These are phyloP conservation scores for Neonectria coccinea DNA, from an alignment of 2,329 filamentous ascomycete genomes.

Conservation along the genomic window DNA sequence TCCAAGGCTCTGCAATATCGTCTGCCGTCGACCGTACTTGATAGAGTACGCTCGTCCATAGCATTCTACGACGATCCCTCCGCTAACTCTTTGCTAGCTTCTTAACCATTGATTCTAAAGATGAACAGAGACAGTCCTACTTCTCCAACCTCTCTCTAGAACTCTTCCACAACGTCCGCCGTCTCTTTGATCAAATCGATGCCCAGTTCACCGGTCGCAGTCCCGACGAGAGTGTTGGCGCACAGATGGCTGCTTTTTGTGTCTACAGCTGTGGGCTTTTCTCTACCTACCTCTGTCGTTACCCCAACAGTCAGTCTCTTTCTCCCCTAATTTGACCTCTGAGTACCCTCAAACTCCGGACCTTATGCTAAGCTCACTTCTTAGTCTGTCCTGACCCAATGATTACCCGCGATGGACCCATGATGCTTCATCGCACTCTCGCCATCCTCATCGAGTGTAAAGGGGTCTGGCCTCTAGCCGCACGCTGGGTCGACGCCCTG, in stretches of 20 bases:
- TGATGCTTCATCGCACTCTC: constrained; percentile 60
- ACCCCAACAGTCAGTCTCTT: constrained; percentile 59
- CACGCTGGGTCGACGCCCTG: constrained; percentile 64
- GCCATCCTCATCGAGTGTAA: constrained; percentile 61
- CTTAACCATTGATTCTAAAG: constrained; percentile 55
- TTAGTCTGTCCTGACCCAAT: constrained; percentile 57
- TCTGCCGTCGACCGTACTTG: constrained; percentile 66
- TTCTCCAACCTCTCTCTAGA: constrained; percentile 59
- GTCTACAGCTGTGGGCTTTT: constrained; percentile 67
- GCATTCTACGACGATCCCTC: not conserved
- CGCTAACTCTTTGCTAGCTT: constrained; percentile 51
- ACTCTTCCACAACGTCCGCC: constrained; percentile 61
- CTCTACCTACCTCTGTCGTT: constrained; percentile 64
- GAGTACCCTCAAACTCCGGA: not conserved
- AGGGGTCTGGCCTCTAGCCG: constrained; percentile 64
- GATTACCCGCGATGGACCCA: constrained; percentile 56
- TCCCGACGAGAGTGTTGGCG: constrained; percentile 62
- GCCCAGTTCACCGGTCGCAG: constrained; percentile 61
- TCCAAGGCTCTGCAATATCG: constrained; percentile 67
- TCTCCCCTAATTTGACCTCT: too few relatives aligned
- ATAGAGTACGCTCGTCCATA: constrained; percentile 55
- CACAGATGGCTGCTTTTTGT: constrained; percentile 67
- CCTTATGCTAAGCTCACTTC: constrained; percentile 28
- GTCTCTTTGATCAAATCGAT: constrained; percentile 63
- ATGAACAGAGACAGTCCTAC: constrained; percentile 52